Percentiles rank a stretch among this genome's conserved stretches.
Conservation (phyloP, 345 rosid species). For the Rhodomyrtus tomentosa region DNA sequence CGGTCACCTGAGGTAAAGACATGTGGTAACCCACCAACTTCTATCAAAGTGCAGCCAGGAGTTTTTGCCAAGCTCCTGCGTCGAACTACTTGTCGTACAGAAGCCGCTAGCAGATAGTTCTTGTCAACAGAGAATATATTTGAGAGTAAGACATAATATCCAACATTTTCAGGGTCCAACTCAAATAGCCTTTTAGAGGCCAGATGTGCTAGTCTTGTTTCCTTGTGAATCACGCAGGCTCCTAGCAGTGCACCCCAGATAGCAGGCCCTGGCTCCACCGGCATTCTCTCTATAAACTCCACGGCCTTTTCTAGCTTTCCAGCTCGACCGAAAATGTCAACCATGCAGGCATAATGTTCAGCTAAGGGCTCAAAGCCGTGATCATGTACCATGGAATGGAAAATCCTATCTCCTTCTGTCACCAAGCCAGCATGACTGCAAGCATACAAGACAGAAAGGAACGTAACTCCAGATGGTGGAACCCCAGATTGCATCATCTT, state of each 20-base stretch:
- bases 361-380: constrained; percentile 44
- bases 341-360: constrained; percentile 76
- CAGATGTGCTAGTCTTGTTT: constrained; percentile 42
- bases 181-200: constrained; percentile 58
- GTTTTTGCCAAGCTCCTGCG: constrained; percentile 47
- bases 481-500: constrained; percentile 41
- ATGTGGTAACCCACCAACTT: constrained; percentile 49
- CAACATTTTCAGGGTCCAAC: constrained; percentile 57
- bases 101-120: constrained; percentile 62
- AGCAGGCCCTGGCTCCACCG: constrained; percentile 46
- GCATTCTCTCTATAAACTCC: constrained; percentile 47
- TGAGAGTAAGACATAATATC: constrained; percentile 56
- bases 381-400: constrained; percentile 45
- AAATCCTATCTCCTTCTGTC: constrained; percentile 52
- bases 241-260: constrained; percentile 71
- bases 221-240: constrained; percentile 73
- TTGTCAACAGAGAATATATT: constrained; percentile 58
- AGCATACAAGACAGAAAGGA: constrained; percentile 63
- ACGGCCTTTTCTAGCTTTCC: constrained; percentile 60
- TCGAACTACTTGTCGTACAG: constrained; percentile 51
- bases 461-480: constrained; percentile 50
- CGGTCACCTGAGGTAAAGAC: constrained; percentile 66
- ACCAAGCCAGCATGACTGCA: constrained; percentile 84
- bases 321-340: constrained; percentile 74
- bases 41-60: constrained; percentile 75